phyloP scores from a whole-genome alignment of 805 yeast genomes.

The Lipomyces sp. region DNA sequence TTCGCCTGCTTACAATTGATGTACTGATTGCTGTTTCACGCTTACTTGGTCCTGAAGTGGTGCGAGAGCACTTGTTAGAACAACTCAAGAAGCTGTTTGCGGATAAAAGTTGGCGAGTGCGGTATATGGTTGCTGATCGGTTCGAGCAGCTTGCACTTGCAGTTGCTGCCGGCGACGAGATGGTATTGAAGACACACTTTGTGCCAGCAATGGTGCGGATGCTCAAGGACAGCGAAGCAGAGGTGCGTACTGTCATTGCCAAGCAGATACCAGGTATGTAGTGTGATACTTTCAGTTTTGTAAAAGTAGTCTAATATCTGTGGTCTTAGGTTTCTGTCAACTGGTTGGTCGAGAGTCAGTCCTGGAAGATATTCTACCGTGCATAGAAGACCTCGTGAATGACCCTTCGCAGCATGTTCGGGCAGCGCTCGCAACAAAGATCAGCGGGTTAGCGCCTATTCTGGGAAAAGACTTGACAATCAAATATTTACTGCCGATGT shows the following conservation, averaged over 20 bases:
- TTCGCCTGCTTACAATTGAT: slow-evolving; percentile 86
- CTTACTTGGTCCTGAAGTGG: slow-evolving; percentile 38
- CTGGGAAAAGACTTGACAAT: slow-evolving; percentile 80
- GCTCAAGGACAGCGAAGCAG: slow-evolving; percentile 93
- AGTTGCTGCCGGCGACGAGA: slow-evolving; percentile 56
- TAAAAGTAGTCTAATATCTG: not conserved
- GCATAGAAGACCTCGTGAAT: slow-evolving; percentile 78
- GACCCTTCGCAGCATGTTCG: slow-evolving; percentile 94
- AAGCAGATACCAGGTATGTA: slow-evolving; percentile 70
- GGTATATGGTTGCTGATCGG: slow-evolving; percentile 97
- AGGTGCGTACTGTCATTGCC: slow-evolving; percentile 92
- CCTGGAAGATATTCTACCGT: slow-evolving; percentile 75
- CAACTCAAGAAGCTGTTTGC: slow-evolving; percentile 70
- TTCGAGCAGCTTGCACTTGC: slow-evolving; percentile 73
- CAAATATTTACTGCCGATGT: slow-evolving; percentile 81
- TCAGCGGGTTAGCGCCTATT: slow-evolving; percentile 84
- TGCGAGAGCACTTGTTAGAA: slow-evolving; percentile 40
- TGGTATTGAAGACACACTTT: slow-evolving; percentile 54
- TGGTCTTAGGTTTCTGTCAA: slow-evolving; percentile 44
- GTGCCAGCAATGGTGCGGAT: slow-evolving; percentile 74
- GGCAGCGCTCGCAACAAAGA: slow-evolving; percentile 85
- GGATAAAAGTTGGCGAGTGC: slow-evolving; percentile 97
- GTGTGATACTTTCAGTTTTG: slow-evolving; percentile 55
- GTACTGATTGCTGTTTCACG: slow-evolving; percentile 77
- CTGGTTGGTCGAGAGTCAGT: slow-evolving; percentile 54